Evolutionary conservation across 2,329 filamentous ascomycete genomes (phyloP), one percentile per base, ranked within the genome.

Genomic region (Neobulgaria alba): DNA sequence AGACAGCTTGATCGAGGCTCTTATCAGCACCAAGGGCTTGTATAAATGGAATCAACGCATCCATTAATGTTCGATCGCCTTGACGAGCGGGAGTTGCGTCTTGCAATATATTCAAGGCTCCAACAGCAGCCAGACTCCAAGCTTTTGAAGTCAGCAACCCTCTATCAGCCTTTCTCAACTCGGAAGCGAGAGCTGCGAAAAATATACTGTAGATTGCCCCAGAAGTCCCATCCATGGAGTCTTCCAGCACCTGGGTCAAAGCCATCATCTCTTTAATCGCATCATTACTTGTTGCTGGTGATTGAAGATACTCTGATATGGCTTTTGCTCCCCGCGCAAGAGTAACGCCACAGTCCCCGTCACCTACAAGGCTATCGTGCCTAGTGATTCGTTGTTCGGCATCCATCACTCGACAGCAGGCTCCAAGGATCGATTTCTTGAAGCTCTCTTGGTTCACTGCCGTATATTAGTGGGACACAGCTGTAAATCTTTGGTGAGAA

Each of bases 361-460:
- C 58, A 5, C 58, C 58, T 41, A 61, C 53, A 3, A 58, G 37
- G 26, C 57, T 58, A 53, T 75, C 72, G 52, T 67, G 75, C 33
- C 62, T 66, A 2, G 72, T 76, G 41, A 75, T 63, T 33, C 70
- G 65, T 5, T 71, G 68, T 48, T 76, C 72, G 2, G 59, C 55
- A 8, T 52, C 57, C 21, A 64, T 63, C 2, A 59, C 61, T 8
- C 62, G 50, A 17, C 61, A 45, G 41, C 59, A 62, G 5, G 48
- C 58, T n/a, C 49, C 38, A 4, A 56, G 48, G 10, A 61, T 48
- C 1, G 51, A n/a, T n/a, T n/a, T n/a, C n/a, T n/a, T 45, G 4
- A 37, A n/a, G n/a, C n/a, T n/a, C n/a, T n/a, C n/a, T n/a, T n/a
- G n/a, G n/a, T n/a, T n/a, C n/a, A n/a, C n/a, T n/a, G n/a, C n/a